These are phyloP conservation scores for Solanum verrucosum DNA, from an alignment of 257 asterid genomes.

Conservation along the genomic window DNA sequence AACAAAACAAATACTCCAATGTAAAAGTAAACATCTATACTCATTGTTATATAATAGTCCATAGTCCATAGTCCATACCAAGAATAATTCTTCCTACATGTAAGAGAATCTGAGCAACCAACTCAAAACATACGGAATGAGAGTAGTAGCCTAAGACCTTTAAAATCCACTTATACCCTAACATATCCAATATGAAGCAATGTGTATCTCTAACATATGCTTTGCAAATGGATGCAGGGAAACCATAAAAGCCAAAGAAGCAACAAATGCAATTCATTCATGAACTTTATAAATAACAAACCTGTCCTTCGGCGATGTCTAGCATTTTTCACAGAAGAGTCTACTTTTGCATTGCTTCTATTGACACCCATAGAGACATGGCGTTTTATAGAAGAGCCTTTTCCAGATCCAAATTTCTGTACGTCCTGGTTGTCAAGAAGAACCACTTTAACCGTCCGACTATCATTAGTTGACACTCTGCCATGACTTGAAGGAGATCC, in stretches of 20 bases:
- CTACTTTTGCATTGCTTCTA: conserved; percentile 53
- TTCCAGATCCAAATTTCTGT: conserved; percentile 63
- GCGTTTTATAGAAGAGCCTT: conserved; percentile 66
- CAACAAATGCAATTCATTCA: not conserved
- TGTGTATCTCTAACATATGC: not conserved
- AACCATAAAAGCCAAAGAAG: not conserved
- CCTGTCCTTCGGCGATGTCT: conserved; percentile 74
- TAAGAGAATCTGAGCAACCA: not conserved
- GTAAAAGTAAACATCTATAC: not conserved
- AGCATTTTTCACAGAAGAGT: conserved; percentile 41
- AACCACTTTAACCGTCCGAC: conserved; percentile 51
- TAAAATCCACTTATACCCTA: not conserved
- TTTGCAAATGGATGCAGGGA: not conserved
- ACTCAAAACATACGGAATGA: not conserved
- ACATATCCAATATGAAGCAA: not conserved
- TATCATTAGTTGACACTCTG: conserved; percentile 47
- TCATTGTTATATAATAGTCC: not conserved
- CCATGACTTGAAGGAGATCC: conserved; percentile 42
- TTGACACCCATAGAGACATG: conserved; percentile 41
- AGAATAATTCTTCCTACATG: not conserved
- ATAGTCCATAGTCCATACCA: not conserved
- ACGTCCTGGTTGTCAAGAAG: conserved; percentile 72
- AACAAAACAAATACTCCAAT: not conserved
- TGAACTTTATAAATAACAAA: conserved; percentile 11
- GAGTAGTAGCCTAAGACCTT: not conserved